Evolutionary conservation across 305 asterid genomes (phyloP).

Genomic region (Striga hermonthica): DNA sequence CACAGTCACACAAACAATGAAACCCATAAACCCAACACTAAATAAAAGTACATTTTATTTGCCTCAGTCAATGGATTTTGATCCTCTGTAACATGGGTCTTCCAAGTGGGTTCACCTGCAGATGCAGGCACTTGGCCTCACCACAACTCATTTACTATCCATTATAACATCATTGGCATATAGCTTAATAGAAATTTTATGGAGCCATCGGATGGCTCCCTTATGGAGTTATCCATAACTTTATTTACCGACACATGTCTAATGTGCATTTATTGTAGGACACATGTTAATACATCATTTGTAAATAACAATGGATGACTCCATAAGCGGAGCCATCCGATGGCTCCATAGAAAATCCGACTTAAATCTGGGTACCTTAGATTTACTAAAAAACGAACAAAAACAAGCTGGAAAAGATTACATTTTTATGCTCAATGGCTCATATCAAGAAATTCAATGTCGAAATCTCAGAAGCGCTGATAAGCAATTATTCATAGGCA

Average conservation of each 20-base stretch:
- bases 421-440: conserved; percentile 26
- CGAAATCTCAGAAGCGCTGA: conserved; percentile 55
- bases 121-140: conserved; percentile 45
- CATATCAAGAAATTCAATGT: conserved; percentile 51
- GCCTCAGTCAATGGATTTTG: background rate
- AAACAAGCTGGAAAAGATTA: too few species aligned
- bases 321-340: too few species aligned
- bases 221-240: too few species aligned
- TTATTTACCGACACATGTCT: too few species aligned
- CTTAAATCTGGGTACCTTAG: too few species aligned
- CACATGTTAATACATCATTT: too few species aligned
- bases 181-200: background rate
- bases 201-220: conserved; percentile 30
- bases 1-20: too few species aligned
- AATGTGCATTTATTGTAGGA: too few species aligned
- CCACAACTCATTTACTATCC: conserved; percentile 48
- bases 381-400: too few species aligned
- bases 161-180: conserved; percentile 39
- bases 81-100: background rate
- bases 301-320: too few species aligned
- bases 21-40: too few species aligned
- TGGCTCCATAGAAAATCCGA: too few species aligned
- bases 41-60: background rate
- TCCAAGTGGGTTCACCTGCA: conserved; percentile 9
- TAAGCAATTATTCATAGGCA: conserved; percentile 36